Conservation (phyloP, 106 monocot species). For the Dendrobium catenatum region DNA sequence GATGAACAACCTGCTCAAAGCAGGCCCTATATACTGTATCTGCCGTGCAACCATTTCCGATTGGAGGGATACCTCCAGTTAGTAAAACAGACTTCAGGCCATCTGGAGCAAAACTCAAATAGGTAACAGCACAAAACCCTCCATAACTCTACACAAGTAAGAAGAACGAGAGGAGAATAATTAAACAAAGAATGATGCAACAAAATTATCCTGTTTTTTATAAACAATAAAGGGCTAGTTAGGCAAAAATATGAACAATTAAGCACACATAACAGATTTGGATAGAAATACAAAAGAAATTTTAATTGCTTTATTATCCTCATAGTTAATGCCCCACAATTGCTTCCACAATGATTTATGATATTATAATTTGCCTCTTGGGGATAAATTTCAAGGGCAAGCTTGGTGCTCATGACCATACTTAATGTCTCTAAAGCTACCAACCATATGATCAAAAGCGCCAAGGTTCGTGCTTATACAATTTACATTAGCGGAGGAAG, state of each 20-base stretch:
- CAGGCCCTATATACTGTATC: constrained; percentile 79
- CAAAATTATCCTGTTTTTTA: not conserved
- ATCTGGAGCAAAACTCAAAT: constrained; percentile 95
- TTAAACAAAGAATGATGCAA: not conserved
- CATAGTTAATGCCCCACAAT: not conserved
- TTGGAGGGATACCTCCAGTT: constrained; percentile 93
- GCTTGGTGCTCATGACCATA: no score
- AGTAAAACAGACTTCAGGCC: constrained; percentile 78
- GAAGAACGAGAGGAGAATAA: constrained; percentile 8
- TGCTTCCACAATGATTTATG: not conserved
- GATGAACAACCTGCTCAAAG: constrained; percentile 75
- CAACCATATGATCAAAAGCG: no score
- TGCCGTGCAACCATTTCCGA: constrained; percentile 77
- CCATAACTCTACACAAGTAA: constrained; percentile 70
- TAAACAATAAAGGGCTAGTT: not conserved
- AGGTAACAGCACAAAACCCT: constrained; percentile 96
- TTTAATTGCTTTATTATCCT: not conserved
- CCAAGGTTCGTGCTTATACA: no score
- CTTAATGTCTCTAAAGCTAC: no score
- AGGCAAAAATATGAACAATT: not conserved
- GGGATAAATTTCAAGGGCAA: not conserved
- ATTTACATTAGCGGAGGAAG: no score
- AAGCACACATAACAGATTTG: not conserved
- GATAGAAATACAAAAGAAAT: not conserved
- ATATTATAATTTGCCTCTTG: not conserved